Base-by-base conservation (phyloP, 768 basidiomycete species). In the Hortiboletus flavorubellus region DNA sequence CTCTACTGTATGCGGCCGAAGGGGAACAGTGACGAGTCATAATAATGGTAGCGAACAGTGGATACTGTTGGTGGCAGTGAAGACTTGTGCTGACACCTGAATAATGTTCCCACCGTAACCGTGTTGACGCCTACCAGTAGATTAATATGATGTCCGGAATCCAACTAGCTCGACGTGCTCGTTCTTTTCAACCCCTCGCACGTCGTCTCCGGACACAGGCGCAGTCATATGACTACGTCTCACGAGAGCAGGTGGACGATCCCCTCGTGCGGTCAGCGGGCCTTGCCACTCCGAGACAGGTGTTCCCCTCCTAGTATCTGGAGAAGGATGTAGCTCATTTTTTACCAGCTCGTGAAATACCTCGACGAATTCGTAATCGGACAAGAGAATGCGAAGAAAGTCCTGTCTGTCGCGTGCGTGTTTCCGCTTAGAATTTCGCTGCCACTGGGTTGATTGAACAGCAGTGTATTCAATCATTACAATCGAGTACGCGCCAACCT, bases 381-480 rank as follows among this genome's bases (percentile, higher is more conserved):
- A 1, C 95, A 98, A 68, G 89, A 91, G 61, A 81, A 79, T 55
- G 94, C 95, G 3, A 98, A 98, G 82, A 93, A 93, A 67, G 87
- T 91, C 23, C 80, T 98, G 33, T 90, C 92, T 37, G 95, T 98
- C 45, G 95, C 94, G 93, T 93, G 73, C 68, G 92, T 83, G 41
- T 45, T 30, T 15, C 23, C 10, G n/a, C 30, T 30, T 12, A 29
- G 44, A 50, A 44, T 46, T 55, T 46, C 23, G 26, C 49, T n/a
- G 54, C 15, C 38, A 31, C 21, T 21, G 21, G 21, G 10, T 48
- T 46, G 55, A 35, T 55, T 35, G 40, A 39, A 47, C 18, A 42
- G 1, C 65, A 96, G 93, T 33, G 92, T 96, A 2, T 97, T 87
- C 79, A 96, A 97, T 63, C 95, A 97, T 71, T 97, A 94, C 68